These are phyloP conservation scores for Candida hungchunana DNA, from an alignment of 805 yeast genomes.

Conservation along the genomic window DNA sequence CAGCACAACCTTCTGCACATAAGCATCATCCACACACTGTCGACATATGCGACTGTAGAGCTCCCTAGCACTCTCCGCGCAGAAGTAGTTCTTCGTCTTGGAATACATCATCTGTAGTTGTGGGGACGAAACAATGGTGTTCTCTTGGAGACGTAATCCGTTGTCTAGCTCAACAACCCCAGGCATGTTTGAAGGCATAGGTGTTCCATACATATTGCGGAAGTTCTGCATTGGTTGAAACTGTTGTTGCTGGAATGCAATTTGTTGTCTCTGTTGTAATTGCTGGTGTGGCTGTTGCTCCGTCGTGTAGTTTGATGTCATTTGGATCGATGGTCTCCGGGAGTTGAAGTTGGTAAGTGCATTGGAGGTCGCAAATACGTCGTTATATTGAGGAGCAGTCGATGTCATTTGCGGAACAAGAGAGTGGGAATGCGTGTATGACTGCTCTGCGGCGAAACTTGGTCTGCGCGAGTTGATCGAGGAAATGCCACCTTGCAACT, in stretches of 20 bases:
- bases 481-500: conserved; percentile 61
- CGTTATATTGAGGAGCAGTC: conserved; percentile 10
- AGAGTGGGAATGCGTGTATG: conserved; percentile 30
- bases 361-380: conserved; percentile 7
- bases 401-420: neutral
- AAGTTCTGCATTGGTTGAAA: conserved; percentile 14
- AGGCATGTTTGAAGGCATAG: conserved; percentile 1
- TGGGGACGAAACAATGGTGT: conserved; percentile 54
- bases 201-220: conserved; percentile 14
- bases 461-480: conserved; percentile 67
- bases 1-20: conserved; percentile 17
- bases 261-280: conserved; percentile 3
- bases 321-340: conserved; percentile 25
- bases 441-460: conserved; percentile 58
- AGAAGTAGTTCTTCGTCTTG: conserved; percentile 52
- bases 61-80: conserved; percentile 36
- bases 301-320: conserved; percentile 8
- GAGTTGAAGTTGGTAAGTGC: conserved; percentile 18
- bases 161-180: conserved; percentile 45
- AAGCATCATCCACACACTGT: conserved; percentile 32
- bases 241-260: conserved; percentile 9
- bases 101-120: conserved; percentile 47
- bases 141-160: conserved; percentile 54
- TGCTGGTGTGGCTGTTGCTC: conserved; percentile 7
- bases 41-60: conserved; percentile 35